Base-by-base conservation (phyloP, 2,329 filamentous ascomycete species). In the Alternaria triticimaculans region DNA sequence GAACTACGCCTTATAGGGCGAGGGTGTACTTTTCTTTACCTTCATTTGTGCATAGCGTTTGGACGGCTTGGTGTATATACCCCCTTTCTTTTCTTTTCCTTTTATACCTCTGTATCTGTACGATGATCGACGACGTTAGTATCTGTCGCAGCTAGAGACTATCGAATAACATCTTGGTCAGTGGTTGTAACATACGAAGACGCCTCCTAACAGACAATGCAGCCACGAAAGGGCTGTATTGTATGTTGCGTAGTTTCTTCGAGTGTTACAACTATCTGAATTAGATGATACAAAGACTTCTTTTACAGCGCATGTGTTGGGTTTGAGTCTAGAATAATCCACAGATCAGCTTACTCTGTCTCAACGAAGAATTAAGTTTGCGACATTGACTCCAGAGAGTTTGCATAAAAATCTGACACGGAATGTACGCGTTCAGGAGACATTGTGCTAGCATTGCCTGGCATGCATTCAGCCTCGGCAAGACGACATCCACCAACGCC, bases 1-100 rank as follows among this genome's bases (percentile, higher is more conserved):
- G 84, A 97, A 97, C 79, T 97, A 97, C 82, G 92, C 94, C 55
- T 84, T 97, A 66, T 97, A 80, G 85, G 15, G 50, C 53, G 56
- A 50, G 46, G 44, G 46, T 56, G 57, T 56, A 14, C 46, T 28
- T 54, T 63, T 15, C 30, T 62, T 41, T 63, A 25, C 59, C 49
- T 60, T 55, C 43, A 51, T 59, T 59, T 75, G 73, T 75, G 72
- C 72, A 76, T 76, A 76, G 72, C 70, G 69, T 69, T 41, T 63
- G 63, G 58, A 55, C 49, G 65, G 66, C 43, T 67, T 59, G 58
- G 41, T 70, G 67, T 66, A 66, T 69, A 69, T 70, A 71, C 65
- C 65, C 66, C 60, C 48, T 60, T 66, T 67, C 59, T 54, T 58
- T 65, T 55, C 14, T 48, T 30, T 63, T 48, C 57, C 11, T 51